Percentiles rank a stretch among this genome's conserved stretches.
Evolutionary conservation across 176 grass and related monocot genomes (phyloP).

Genomic region (Oryza glaberrima): DNA sequence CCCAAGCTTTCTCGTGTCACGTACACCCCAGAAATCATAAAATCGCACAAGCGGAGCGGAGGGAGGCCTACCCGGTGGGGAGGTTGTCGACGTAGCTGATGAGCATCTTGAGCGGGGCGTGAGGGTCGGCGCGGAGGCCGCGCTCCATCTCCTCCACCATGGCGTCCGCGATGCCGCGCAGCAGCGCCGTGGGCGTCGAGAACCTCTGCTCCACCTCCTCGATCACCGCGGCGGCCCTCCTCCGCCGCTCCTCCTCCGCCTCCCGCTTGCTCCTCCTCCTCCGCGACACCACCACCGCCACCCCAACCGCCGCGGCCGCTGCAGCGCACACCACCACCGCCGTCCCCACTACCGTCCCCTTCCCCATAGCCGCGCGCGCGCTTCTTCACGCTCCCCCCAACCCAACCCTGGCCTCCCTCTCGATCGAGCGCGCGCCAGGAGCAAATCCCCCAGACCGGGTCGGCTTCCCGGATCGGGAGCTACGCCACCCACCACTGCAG

Average conservation of each 20-base stretch:
- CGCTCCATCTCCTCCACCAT: slow-evolving; percentile 90
- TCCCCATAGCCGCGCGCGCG: slow-evolving; percentile 51
- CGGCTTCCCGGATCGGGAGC: slow-evolving; percentile 32
- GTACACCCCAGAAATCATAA: neutral
- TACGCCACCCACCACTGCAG: slow-evolving; percentile 22
- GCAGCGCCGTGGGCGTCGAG: slow-evolving; percentile 68
- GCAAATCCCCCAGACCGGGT: neutral
- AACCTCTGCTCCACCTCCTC: slow-evolving; percentile 69
- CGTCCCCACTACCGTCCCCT: slow-evolving; percentile 54
- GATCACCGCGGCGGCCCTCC: slow-evolving; percentile 45
- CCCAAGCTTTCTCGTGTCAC: neutral
- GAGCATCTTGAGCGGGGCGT: slow-evolving; percentile 81
- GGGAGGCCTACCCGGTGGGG: slow-evolving; percentile 68
- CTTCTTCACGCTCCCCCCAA: neutral
- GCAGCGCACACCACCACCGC: slow-evolving; percentile 66
- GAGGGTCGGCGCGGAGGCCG: slow-evolving; percentile 65
- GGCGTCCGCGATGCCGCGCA: slow-evolving; percentile 81
- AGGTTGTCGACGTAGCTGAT: slow-evolving; percentile 93
- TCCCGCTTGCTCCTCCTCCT: slow-evolving; percentile 35
- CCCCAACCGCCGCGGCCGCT: slow-evolving; percentile 66
- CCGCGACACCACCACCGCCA: slow-evolving; percentile 54
- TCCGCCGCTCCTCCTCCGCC: slow-evolving; percentile 45
- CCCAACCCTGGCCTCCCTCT: neutral
- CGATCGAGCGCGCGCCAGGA: slow-evolving; percentile 22
- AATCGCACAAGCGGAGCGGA: slow-evolving; percentile 19